A percentile compares a stretch with the other conserved stretches of the same genome.
Conservation (phyloP, 148 eudicot genomes). For the Limonium bicolor region DNA sequence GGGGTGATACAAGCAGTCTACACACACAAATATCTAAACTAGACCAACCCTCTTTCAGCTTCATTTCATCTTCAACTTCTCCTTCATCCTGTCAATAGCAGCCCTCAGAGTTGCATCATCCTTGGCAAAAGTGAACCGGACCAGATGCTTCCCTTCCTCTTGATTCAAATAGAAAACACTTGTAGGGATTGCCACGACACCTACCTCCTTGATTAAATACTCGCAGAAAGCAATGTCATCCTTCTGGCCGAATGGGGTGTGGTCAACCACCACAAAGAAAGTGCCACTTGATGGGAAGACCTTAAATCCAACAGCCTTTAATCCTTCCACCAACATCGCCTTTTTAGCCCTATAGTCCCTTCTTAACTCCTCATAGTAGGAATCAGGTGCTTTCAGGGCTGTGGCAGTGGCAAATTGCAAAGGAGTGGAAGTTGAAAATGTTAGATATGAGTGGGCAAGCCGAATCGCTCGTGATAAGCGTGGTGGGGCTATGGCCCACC, state of each 20-base stretch:
- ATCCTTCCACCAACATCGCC: slow-evolving; percentile 62
- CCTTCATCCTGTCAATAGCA: slow-evolving; percentile 72
- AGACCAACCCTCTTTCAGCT: too few species aligned
- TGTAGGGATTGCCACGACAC: slow-evolving; percentile 90
- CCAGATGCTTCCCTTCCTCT: slow-evolving; percentile 82
- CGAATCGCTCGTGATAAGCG: slow-evolving; percentile 78
- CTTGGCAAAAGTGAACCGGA: slow-evolving; percentile 85
- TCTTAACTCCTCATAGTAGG: slow-evolving; percentile 58
- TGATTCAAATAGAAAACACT: slow-evolving; percentile 80
- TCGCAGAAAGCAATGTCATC: slow-evolving; percentile 77
- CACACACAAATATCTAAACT: too few species aligned
- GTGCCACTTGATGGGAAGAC: slow-evolving; percentile 89
- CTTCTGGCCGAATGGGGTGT: slow-evolving; percentile 68
- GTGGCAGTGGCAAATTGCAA: slow-evolving; percentile 78
- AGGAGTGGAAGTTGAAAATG: slow-evolving; percentile 90
- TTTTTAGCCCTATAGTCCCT: slow-evolving; percentile 62
- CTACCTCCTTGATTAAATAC: slow-evolving; percentile 79
- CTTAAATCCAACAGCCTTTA: slow-evolving; percentile 57
- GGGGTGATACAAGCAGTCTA: too few species aligned
- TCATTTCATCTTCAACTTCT: slow-evolving; percentile 45
- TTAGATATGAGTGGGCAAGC: slow-evolving; percentile 80
- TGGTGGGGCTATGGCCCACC: slow-evolving; percentile 93
- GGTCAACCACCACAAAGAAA: slow-evolving; percentile 85
- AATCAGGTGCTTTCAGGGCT: slow-evolving; percentile 61
- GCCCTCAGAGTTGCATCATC: slow-evolving; percentile 69